Evolutionary conservation across 768 basidiomycete genomes (phyloP).

Genomic region (Lentinus brumalis): DNA sequence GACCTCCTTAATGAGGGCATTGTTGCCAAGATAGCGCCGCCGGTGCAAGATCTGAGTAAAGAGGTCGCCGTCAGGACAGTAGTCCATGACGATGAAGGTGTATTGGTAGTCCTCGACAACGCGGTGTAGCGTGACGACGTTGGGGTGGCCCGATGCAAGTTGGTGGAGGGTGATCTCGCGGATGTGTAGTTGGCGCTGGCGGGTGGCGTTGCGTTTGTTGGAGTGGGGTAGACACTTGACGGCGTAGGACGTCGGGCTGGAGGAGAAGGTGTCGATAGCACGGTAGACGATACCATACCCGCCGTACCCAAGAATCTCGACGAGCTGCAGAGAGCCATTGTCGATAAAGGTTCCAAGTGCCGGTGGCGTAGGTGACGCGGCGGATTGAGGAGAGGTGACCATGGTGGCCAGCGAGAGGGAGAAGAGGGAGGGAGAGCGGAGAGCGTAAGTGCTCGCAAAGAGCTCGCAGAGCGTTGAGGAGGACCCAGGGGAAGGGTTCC

Average conservation of each 20-base stretch:
- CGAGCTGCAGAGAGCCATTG: conserved; percentile 77
- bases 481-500: conserved; percentile 24
- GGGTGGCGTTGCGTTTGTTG: conserved; percentile 46
- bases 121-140: conserved; percentile 87
- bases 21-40: conserved; percentile 81
- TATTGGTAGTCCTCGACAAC: conserved; percentile 80
- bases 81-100: conserved; percentile 94
- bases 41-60: conserved; percentile 86
- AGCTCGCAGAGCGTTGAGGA: conserved; percentile 31
- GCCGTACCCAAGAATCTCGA: conserved; percentile 86
- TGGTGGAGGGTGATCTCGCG: conserved; percentile 87
- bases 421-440: conserved; percentile 15
- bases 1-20: conserved; percentile 81
- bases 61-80: conserved; percentile 86
- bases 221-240: conserved; percentile 87
- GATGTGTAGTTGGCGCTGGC: conserved; percentile 76
- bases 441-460: conserved; percentile 24
- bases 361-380: conserved; percentile 48
- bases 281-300: conserved; percentile 97
- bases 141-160: conserved; percentile 71
- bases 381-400: conserved; percentile 33
- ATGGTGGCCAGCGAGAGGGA: conserved; percentile 24
- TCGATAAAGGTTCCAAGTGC: conserved; percentile 81
- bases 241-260: conserved; percentile 65
- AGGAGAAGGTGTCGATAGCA: conserved; percentile 60